Base-by-base conservation (phyloP, 1,284 basidiomycete genomes). In the Cryptococcus sp. region DNA sequence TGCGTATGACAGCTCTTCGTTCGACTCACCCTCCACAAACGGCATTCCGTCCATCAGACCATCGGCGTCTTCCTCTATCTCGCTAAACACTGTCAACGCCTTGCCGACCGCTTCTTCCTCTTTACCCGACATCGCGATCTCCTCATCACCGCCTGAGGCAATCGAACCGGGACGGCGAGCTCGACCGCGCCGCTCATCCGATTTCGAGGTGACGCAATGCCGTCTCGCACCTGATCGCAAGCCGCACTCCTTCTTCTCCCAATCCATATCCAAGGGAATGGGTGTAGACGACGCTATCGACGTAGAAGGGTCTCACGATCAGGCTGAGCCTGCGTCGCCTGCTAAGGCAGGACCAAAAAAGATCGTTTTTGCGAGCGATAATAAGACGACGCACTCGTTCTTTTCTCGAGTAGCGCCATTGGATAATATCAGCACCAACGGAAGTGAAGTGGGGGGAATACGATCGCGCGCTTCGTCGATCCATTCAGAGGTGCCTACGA, bases 301-400 rank as follows among this genome's bases (percentile, higher is more conserved):
- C 19, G 53, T 66, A 11, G 62, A 64, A n/a, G 57, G 59, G 22
- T 8, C 47, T 35, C 52, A 53, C 5, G 41, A 22, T 19, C 45
- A 48, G 47, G 31, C 51, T 25, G 50, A 51, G 47, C 57, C 57
- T 27, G 39, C 41, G 15, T 23, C 35, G 22, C 23, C 20, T 2
- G 38, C 48, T 7, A 27, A 49, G 20, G 45, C 47, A 19, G 41
- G 13, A 38, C 45, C 54, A 11, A 66, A 61, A 53, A 70, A 70
- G 50, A 54, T 69, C 4, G 61, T 65, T 6, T 72, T 73, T 38
- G 68, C 62, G 15, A 57, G 50, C 31, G 71, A 75, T 45, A 42
- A 39, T 13, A 69, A 69, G 54, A 58, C 65, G 8, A 50, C 69
- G 3, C 74, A 76, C 57, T 53, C 65, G 15, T 76, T 76, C 66